A percentile compares a stretch with the other conserved stretches of the same genome.
Evolutionary conservation across 257 asterid species (phyloP).

Genomic region (Galeopsis tetrahit): DNA sequence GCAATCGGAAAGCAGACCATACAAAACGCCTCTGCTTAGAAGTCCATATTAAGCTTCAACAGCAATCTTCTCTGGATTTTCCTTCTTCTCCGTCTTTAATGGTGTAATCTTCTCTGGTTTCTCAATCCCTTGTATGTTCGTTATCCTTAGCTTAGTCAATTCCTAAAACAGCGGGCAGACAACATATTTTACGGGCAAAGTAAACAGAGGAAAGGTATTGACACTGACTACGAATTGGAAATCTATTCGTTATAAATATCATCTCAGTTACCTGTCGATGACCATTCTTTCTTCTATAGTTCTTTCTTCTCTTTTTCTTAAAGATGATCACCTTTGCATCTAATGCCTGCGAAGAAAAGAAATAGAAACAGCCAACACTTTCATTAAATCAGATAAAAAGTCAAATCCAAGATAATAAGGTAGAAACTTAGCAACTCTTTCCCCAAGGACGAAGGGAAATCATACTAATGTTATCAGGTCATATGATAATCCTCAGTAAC

Average conservation of each 20-base stretch:
- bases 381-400: background rate
- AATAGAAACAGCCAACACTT: background rate
- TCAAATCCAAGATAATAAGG: background rate
- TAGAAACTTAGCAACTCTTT: slow-evolving; percentile 15
- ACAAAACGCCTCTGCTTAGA: slow-evolving; percentile 16
- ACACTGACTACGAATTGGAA: background rate
- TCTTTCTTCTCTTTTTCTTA: slow-evolving; percentile 97
- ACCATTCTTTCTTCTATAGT: slow-evolving; percentile 87
- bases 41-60: slow-evolving; percentile 48
- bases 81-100: slow-evolving; percentile 52
- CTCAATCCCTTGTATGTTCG: slow-evolving; percentile 76
- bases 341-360: slow-evolving; percentile 61
- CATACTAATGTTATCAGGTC: slow-evolving; percentile 19
- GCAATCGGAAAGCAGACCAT: slow-evolving; percentile 21
- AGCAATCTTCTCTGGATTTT: slow-evolving; percentile 45
- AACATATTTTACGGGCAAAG: background rate
- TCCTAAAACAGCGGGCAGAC: slow-evolving; percentile 52
- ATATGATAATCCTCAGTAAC: slow-evolving; percentile 10
- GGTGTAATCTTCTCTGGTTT: slow-evolving; percentile 54
- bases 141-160: slow-evolving; percentile 86
- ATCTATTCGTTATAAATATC: slow-evolving; percentile 8
- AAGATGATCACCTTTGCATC: slow-evolving; percentile 94
- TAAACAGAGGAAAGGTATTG: background rate
- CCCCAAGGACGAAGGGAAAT: slow-evolving; percentile 9
- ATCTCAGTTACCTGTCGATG: slow-evolving; percentile 81